Evolutionary conservation across 305 asterid genomes (phyloP).

Genomic region (Solanum chacoense): DNA sequence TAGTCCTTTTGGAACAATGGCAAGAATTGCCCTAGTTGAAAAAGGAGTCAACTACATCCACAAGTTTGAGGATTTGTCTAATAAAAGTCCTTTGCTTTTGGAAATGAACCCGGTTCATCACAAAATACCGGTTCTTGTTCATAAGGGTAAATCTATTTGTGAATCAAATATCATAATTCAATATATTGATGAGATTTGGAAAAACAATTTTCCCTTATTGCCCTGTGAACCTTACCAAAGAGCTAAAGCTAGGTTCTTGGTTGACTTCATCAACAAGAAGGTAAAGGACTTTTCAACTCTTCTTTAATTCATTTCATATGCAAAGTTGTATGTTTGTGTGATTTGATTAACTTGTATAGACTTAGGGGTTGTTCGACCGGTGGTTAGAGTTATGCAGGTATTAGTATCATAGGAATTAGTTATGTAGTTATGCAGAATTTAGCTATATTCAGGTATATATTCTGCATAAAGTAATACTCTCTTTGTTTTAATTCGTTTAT

Average conservation of each 20-base stretch:
- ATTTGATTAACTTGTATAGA: background rate
- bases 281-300: background rate
- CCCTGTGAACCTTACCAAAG: background rate
- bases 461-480: background rate
- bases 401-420: background rate
- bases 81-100: background rate
- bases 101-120: background rate
- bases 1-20: slow-evolving; percentile 2
- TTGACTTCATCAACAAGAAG: slow-evolving; percentile 3
- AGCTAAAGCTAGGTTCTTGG: slow-evolving; percentile 1
- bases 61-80: background rate
- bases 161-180: slow-evolving; percentile 2
- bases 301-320: background rate
- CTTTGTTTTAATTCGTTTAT: too few species aligned
- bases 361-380: rapidly evolving
- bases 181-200: slow-evolving; percentile 8
- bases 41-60: background rate
- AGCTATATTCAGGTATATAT: background rate
- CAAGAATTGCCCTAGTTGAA: background rate
- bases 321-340: background rate
- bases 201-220: background rate
- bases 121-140: background rate
- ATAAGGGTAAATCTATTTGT: background rate
- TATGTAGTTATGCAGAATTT: background rate
- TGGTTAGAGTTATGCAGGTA: background rate